Conservation (phyloP, 345 rosid species). For the Populus nigra region DNA sequence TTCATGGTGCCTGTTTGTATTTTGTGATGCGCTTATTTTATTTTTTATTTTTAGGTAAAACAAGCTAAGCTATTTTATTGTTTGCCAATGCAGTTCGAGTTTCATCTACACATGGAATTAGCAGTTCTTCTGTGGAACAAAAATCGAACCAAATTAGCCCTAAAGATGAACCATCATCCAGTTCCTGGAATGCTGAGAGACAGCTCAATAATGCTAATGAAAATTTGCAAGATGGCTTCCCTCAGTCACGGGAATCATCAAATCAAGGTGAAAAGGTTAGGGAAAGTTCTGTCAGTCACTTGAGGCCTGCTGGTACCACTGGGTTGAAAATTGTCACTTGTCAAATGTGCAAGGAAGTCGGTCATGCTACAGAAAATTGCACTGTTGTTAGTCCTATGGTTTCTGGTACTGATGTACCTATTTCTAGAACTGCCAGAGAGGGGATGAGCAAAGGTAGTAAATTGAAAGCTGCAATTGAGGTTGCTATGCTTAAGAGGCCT, state of each 20-base stretch:
- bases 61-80: conserved; percentile 8
- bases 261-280: conserved; percentile 58
- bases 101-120: conserved; percentile 38
- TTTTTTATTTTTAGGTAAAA: conserved; percentile 5
- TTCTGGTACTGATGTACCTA: conserved; percentile 46
- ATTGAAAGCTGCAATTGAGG: conserved; percentile 78
- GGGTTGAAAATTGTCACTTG: conserved; percentile 46
- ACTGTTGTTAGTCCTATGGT: conserved; percentile 34
- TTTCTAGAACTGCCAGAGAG: conserved; percentile 47
- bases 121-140: conserved; percentile 42
- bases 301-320: conserved; percentile 38
- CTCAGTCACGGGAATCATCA: conserved; percentile 49
- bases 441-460: conserved; percentile 53
- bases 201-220: conserved; percentile 39
- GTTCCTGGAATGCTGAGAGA: conserved; percentile 54
- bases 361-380: conserved; percentile 63
- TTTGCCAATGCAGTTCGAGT: conserved; percentile 46
- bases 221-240: conserved; percentile 49
- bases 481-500: conserved; percentile 73
- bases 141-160: conserved; percentile 43
- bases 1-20: neutral
- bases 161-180: conserved; percentile 59
- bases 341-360: conserved; percentile 53
- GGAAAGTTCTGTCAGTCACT: conserved; percentile 44
- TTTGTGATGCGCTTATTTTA: neutral